Evolutionary conservation across 2,329 filamentous ascomycete species (phyloP).

Genomic region (Plectosphaerella plurivora): DNA sequence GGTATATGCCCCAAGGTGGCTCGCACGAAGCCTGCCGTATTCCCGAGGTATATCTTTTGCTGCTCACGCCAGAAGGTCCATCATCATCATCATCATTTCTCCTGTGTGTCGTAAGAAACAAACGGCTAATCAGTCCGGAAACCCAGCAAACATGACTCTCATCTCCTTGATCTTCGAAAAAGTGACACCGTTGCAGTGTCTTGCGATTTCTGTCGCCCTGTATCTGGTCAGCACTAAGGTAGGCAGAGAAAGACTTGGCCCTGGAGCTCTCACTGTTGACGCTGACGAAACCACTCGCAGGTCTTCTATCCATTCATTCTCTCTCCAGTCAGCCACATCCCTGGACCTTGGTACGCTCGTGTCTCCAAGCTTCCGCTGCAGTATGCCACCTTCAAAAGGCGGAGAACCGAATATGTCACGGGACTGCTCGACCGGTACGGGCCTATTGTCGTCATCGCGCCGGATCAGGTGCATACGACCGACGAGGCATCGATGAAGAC

Average conservation of each 20-base stretch:
- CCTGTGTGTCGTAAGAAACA: too few relatives aligned
- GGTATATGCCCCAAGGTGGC: too few relatives aligned
- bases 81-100: too few relatives aligned
- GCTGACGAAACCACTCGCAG: not conserved
- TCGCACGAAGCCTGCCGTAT: too few relatives aligned
- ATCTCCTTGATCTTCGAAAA: not conserved
- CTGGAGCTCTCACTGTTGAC: not conserved
- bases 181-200: not conserved
- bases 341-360: not conserved
- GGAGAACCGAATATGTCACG: not conserved
- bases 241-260: too few relatives aligned
- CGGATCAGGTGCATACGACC: not conserved
- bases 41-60: too few relatives aligned
- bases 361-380: not conserved
- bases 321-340: not conserved
- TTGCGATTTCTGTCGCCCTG: not conserved
- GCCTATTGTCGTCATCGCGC: not conserved
- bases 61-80: too few relatives aligned
- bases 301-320: not conserved
- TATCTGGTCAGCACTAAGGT: not conserved
- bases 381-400: not conserved
- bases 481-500: not conserved
- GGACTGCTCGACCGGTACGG: not conserved
- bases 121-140: too few relatives aligned
- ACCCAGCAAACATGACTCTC: not conserved